phyloP scores from a whole-genome alignment of 805 yeast genomes.

The Debaryomyces hansenii region DNA sequence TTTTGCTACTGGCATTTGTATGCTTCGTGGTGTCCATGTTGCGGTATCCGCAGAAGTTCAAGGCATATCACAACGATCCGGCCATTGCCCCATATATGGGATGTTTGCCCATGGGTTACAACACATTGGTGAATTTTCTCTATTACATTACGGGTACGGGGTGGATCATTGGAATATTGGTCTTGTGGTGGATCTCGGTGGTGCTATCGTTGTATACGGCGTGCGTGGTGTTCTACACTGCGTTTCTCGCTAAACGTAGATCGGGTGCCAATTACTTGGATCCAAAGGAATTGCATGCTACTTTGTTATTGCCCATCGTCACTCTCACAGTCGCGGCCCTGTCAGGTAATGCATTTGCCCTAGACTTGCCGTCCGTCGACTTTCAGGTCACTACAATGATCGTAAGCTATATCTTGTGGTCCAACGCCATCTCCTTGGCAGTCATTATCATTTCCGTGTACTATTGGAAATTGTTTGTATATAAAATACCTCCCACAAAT shows the following conservation, averaged over 20 bases:
- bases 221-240: conserved; percentile 56
- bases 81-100: conserved; percentile 66
- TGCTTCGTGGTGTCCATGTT: conserved; percentile 43
- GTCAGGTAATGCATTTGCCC: conserved; percentile 58
- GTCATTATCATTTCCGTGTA: conserved; percentile 56
- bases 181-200: conserved; percentile 74
- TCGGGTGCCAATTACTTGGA: conserved; percentile 19
- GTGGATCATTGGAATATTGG: conserved; percentile 55
- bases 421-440: conserved; percentile 65
- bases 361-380: conserved; percentile 37
- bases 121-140: conserved; percentile 62
- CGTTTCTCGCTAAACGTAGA: conserved; percentile 41
- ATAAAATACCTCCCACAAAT: conserved; percentile 58
- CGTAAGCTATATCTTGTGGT: conserved; percentile 61
- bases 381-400: conserved; percentile 56
- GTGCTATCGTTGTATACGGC: conserved; percentile 55
- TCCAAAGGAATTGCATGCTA: conserved; percentile 47
- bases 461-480: conserved; percentile 56
- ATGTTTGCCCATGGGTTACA: conserved; percentile 76
- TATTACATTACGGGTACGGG: conserved; percentile 39
- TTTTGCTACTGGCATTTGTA: conserved; percentile 43
- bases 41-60: conserved; percentile 25
- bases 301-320: conserved; percentile 73
- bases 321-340: conserved; percentile 76
- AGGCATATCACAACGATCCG: conserved; percentile 30